phyloP scores from a whole-genome alignment of 2,329 filamentous ascomycete species.

The Phyllosticta citrichinensis region DNA sequence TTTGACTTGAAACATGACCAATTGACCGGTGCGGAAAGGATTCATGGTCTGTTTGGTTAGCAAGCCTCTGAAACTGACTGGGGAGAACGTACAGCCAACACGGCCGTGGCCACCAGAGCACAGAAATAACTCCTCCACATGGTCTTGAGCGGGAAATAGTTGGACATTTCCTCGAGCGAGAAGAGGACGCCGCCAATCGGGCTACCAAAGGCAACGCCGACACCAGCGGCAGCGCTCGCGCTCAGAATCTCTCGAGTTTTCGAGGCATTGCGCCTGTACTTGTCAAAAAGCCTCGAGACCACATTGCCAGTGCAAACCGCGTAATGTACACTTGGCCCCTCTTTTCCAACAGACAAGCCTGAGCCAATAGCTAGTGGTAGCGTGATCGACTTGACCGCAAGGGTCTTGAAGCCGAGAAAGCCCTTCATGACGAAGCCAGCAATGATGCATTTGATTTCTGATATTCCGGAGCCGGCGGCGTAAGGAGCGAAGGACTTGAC shows the following conservation, averaged over 20 bases:
- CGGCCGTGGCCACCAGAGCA: conserved; percentile 85
- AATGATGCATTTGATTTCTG: conserved; percentile 98
- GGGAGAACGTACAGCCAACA: conserved; percentile 53
- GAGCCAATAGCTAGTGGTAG: conserved; percentile 88
- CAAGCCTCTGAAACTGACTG: background rate
- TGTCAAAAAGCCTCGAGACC: conserved; percentile 83
- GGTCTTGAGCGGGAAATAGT: conserved; percentile 91
- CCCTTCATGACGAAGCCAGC: conserved; percentile 99
- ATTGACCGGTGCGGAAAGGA: conserved; percentile 88
- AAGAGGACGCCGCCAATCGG: conserved; percentile 95
- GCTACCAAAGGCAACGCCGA: conserved; percentile 93
- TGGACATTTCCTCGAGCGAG: conserved; percentile 96
- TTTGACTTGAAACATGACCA: conserved; percentile 97
- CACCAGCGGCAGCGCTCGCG: conserved; percentile 86
- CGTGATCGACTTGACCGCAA: conserved; percentile 87
- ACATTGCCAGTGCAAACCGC: conserved; percentile 96
- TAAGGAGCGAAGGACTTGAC: conserved; percentile 93
- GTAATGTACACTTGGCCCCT: conserved; percentile 97
- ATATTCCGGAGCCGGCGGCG: conserved; percentile 91
- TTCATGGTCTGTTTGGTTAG: conserved; percentile 62
- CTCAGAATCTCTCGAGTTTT: conserved; percentile 94
- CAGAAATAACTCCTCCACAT: conserved; percentile 98
- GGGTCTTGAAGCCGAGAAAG: conserved; percentile 82
- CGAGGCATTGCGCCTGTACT: conserved; percentile 82
- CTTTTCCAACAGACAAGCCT: conserved; percentile 89